phyloP scores from a whole-genome alignment of 129 eudicot species.

The Artemisia annua region DNA sequence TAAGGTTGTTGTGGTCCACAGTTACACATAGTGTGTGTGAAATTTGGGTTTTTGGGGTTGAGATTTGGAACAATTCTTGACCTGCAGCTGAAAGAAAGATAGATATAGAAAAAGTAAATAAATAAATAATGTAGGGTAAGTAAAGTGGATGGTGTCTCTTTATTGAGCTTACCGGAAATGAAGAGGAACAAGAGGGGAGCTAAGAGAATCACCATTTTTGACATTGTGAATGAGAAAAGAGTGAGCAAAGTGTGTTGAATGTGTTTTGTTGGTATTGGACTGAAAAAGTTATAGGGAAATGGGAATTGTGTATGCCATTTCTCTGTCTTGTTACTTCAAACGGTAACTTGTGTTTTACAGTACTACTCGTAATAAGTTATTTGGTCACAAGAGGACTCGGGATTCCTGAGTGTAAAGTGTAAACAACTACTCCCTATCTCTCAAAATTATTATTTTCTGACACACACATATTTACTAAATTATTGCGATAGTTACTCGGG shows the following conservation, averaged over 20 bases:
- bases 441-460: too few relatives aligned
- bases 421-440: too few relatives aligned
- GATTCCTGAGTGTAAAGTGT: too few relatives aligned
- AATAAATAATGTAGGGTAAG: background rate
- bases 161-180: slow-evolving; percentile 37
- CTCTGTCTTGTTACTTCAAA: slow-evolving; percentile 21
- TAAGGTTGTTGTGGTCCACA: slow-evolving; percentile 43
- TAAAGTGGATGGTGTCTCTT: background rate
- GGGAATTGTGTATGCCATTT: slow-evolving; percentile 20
- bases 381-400: too few relatives aligned
- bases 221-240: slow-evolving; percentile 28
- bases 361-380: too few relatives aligned
- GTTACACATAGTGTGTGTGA: slow-evolving; percentile 39
- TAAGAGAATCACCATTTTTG: slow-evolving; percentile 40
- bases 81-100: slow-evolving; percentile 38
- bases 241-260: background rate
- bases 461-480: too few relatives aligned
- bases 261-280: slow-evolving; percentile 12
- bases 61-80: slow-evolving; percentile 55
- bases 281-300: slow-evolving; percentile 31
- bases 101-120: background rate
- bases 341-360: slow-evolving; percentile 26
- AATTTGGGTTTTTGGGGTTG: slow-evolving; percentile 34
- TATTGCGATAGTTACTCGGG: too few relatives aligned
- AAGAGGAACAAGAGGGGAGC: slow-evolving; percentile 39